phyloP scores from a whole-genome alignment of 129 eudicot species.

The Helianthus annuus region HanXRQr2.0-SUNRISE NC_035436.2:2361579-2362078 shows the following conservation, averaged over 20 bases:
- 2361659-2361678: not conserved
- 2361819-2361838: constrained; percentile 48
- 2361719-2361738: not conserved
- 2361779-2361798: constrained; percentile 63
- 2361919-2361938: constrained; percentile 56
- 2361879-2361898: not conserved
- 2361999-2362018: constrained; percentile 69
- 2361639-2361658: not conserved
- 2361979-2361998: constrained; percentile 59
- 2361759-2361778: constrained; percentile 57
- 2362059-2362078: not conserved
- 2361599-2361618: constrained; percentile 2
- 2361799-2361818: constrained; percentile 57
- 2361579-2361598: constrained; percentile 37
- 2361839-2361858: not conserved
- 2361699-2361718: no score
- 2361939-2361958: constrained; percentile 57
- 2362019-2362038: constrained; percentile 71
- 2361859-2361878: not conserved
- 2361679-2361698: not conserved
- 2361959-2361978: constrained; percentile 55
- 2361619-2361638: no score
- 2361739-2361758: constrained; percentile 44
- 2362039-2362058: constrained; percentile 59
- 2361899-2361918: not conserved